These are phyloP conservation scores for Ophiostoma quercus DNA, from an alignment of 2,329 filamentous ascomycete species.

Conservation along the genomic window DNA sequence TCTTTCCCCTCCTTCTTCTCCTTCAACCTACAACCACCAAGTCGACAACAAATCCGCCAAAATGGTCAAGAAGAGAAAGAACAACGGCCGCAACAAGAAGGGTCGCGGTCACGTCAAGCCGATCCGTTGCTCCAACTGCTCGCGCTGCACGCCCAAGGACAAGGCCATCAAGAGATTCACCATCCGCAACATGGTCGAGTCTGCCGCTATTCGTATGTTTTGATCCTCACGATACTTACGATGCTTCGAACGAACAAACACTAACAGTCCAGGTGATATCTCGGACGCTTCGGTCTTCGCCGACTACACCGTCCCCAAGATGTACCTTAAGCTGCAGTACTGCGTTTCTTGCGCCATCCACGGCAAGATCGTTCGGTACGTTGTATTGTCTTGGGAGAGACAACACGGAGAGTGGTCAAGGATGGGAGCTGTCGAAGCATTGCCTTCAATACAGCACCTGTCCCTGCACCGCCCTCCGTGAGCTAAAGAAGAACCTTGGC, in stretches of 20 bases:
- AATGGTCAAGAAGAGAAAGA: constrained; percentile 35
- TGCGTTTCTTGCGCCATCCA: constrained; percentile 99
- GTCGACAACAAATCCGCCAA: constrained; percentile 26
- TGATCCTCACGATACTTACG: neutral
- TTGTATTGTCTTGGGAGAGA: constrained; percentile 59
- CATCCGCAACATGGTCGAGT: constrained; percentile 99
- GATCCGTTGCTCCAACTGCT: constrained; percentile 73
- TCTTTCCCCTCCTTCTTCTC: constrained; percentile 14
- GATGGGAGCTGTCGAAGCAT: neutral
- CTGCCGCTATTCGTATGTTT: constrained; percentile 94
- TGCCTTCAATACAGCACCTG: neutral
- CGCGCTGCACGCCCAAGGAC: constrained; percentile 92
- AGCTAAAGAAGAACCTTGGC: constrained; percentile 45
- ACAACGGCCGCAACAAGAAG: constrained; percentile 97
- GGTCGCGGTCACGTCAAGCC: constrained; percentile 99
- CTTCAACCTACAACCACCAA: constrained; percentile 20
- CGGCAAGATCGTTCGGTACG: constrained; percentile 99
- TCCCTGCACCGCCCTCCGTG: constrained; percentile 31
- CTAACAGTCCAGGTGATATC: constrained; percentile 77
- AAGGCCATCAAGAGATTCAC: constrained; percentile 99
- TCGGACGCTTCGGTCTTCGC: constrained; percentile 98
- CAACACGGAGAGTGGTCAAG: constrained; percentile 37
- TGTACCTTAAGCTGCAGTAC: constrained; percentile 99
- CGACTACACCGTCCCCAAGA: constrained; percentile 99
- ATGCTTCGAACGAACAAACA: neutral